A percentile compares a stretch with the other conserved stretches of the same genome.
phyloP scores from a whole-genome alignment of 495 filamentous ascomycete genomes.

The Tetracladium marchalianum region DNA sequence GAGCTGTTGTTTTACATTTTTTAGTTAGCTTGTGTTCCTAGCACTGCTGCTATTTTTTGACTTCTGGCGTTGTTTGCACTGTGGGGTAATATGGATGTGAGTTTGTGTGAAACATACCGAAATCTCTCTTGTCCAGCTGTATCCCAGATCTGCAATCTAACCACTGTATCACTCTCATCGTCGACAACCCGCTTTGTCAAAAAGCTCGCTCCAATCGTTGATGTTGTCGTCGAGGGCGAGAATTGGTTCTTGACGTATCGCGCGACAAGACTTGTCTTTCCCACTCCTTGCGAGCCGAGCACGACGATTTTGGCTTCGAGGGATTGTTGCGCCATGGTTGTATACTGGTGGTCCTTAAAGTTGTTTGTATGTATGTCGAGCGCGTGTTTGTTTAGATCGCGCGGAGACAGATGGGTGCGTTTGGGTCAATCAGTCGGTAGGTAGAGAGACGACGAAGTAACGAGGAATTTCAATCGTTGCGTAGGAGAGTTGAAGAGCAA shows the following conservation, averaged over 20 bases:
- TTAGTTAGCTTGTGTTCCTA: no score
- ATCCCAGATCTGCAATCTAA: conserved; percentile 88
- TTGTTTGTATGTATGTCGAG: no score
- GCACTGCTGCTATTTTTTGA: no score
- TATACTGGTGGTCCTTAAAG: no score
- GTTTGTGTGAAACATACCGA: conserved; percentile 28
- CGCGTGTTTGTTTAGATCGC: no score
- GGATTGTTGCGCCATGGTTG: conserved; percentile 15
- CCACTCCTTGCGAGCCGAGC: conserved; percentile 83
- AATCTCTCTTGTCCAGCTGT: conserved; percentile 95
- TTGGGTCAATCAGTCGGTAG: no score
- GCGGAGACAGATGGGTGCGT: no score
- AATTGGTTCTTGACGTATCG: conserved; percentile 22
- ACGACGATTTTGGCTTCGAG: conserved; percentile 93
- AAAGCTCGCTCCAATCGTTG: conserved; percentile 89
- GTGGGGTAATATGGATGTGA: neutral
- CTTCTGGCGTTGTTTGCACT: neutral
- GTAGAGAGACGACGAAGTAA: no score
- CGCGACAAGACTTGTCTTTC: conserved; percentile 86
- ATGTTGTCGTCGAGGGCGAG: conserved; percentile 51
- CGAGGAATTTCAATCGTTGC: no score
- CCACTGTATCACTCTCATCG: conserved; percentile 64
- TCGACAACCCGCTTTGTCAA: conserved; percentile 88
- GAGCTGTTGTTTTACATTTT: conserved; percentile 23
- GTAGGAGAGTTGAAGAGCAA: no score